These are phyloP conservation scores for Bipolaris sorokiniana DNA, from an alignment of 2,329 filamentous ascomycete genomes.

Conservation along the genomic window DNA sequence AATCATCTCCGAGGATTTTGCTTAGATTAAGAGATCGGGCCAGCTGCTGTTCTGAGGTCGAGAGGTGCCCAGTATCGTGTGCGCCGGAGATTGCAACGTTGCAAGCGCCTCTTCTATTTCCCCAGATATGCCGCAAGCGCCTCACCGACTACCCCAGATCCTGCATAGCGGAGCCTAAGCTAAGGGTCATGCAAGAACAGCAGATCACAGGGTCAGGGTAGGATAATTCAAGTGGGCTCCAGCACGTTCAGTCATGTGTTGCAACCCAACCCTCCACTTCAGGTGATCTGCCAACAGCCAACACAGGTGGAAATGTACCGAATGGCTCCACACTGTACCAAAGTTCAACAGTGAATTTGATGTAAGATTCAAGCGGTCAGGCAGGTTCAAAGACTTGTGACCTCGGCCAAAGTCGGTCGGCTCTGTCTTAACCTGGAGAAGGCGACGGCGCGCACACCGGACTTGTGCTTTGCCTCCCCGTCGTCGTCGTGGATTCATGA, in stretches of 20 bases:
- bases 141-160: slow-evolving; percentile 21
- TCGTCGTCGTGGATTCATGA: background rate
- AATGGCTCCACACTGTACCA: slow-evolving; percentile 4
- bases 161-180: slow-evolving; percentile 10
- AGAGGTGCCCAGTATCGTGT: slow-evolving; percentile 8
- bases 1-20: slow-evolving; percentile 7
- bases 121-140: slow-evolving; percentile 16
- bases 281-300: slow-evolving; percentile 17
- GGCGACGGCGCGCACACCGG: background rate
- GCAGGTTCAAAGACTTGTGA: slow-evolving; percentile 6
- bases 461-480: background rate
- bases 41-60: slow-evolving; percentile 19
- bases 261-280: slow-evolving; percentile 19
- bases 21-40: slow-evolving; percentile 20
- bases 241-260: slow-evolving; percentile 30
- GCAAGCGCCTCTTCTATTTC: slow-evolving; percentile 9
- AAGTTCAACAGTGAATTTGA: background rate
- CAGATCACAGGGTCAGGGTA: slow-evolving; percentile 29
- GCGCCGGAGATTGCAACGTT: slow-evolving; percentile 29
- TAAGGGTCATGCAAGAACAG: slow-evolving; percentile 20
- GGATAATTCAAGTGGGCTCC: slow-evolving; percentile 30
- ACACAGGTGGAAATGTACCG: background rate
- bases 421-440: background rate
- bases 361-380: slow-evolving; percentile 2
- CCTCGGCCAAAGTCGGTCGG: slow-evolving; percentile 9